phyloP scores from a whole-genome alignment of 2,329 filamentous ascomycete species.

The Chrysosporium keratinophilum region DNA sequence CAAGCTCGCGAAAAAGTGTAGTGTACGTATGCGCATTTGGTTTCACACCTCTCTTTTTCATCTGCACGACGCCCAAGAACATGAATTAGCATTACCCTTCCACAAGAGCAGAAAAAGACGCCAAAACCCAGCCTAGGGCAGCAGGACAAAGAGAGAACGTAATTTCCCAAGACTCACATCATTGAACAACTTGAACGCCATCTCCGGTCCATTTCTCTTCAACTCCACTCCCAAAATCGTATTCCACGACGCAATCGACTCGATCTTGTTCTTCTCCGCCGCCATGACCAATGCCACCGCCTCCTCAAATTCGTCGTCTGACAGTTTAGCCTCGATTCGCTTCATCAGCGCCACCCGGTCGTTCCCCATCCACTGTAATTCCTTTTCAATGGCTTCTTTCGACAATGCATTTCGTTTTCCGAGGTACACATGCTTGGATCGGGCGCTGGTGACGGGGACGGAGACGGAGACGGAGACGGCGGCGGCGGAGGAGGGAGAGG shows the following conservation, averaged over 20 bases:
- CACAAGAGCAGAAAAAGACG: conserved; percentile 3
- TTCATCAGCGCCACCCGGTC: conserved; percentile 66
- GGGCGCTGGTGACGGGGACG: neutral
- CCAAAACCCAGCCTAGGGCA: neutral
- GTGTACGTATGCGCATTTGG: conserved; percentile 79
- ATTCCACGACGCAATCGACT: conserved; percentile 77
- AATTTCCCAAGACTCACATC: conserved; percentile 47
- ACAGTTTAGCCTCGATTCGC: conserved; percentile 53
- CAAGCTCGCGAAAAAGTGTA: conserved; percentile 65
- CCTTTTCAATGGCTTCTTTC: conserved; percentile 38
- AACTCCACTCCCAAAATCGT: conserved; percentile 65
- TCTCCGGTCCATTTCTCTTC: conserved; percentile 47
- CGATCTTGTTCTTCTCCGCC: conserved; percentile 51
- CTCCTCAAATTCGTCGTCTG: conserved; percentile 51
- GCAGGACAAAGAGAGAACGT: no score
- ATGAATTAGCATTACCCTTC: conserved; percentile 4
- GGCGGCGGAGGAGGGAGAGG: neutral
- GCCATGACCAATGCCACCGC: conserved; percentile 58
- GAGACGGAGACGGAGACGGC: neutral
- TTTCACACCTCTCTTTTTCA: conserved; percentile 82
- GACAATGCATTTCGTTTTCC: neutral
- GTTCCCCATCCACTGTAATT: conserved; percentile 48
- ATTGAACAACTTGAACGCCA: conserved; percentile 75
- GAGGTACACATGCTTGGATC: neutral
- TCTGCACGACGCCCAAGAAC: conserved; percentile 41